phyloP scores from a whole-genome alignment of 768 basidiomycete genomes.

The Porphyrellus cyaneotinctus region DNA sequence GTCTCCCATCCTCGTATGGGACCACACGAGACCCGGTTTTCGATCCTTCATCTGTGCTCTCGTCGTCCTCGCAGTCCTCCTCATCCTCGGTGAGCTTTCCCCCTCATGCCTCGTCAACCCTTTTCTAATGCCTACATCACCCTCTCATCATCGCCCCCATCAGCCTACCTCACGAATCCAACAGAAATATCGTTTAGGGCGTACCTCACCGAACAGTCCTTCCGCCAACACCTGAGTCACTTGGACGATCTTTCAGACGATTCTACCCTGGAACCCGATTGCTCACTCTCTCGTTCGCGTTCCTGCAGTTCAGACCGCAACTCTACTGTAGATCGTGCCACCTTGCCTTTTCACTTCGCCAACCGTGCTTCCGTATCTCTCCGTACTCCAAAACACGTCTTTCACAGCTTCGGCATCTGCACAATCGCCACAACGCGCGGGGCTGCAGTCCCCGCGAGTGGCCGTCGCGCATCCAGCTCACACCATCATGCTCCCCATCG shows the following conservation, averaged over 20 bases:
- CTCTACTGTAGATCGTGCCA: constrained; percentile 24
- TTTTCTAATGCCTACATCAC: background rate
- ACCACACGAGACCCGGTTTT: constrained; percentile 57
- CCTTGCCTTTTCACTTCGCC: constrained; percentile 69
- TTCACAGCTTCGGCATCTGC: constrained; percentile 83
- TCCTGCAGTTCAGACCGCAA: constrained; percentile 22
- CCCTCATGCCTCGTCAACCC: background rate
- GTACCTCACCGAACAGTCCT: constrained; percentile 95
- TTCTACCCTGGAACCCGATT: constrained; percentile 34
- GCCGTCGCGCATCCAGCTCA: constrained; percentile 45
- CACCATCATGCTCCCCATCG: constrained; percentile 24
- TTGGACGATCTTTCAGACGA: constrained; percentile 68
- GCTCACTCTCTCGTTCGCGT: constrained; percentile 25
- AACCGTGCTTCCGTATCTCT: constrained; percentile 91
- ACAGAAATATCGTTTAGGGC: constrained; percentile 90
- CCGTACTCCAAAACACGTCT: constrained; percentile 85
- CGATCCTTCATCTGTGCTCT: constrained; percentile 67
- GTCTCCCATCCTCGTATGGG: constrained; percentile 49
- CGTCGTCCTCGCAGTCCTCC: constrained; percentile 62
- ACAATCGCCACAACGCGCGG: constrained; percentile 60
- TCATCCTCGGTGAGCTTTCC: constrained; percentile 62
- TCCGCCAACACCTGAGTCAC: constrained; percentile 87
- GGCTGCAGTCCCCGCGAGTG: constrained; percentile 43
- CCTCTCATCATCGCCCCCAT: constrained; percentile 1
- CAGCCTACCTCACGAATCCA: constrained; percentile 95